phyloP scores from a whole-genome alignment of 116 monocot genomes.

The Zostera marina region DNA sequence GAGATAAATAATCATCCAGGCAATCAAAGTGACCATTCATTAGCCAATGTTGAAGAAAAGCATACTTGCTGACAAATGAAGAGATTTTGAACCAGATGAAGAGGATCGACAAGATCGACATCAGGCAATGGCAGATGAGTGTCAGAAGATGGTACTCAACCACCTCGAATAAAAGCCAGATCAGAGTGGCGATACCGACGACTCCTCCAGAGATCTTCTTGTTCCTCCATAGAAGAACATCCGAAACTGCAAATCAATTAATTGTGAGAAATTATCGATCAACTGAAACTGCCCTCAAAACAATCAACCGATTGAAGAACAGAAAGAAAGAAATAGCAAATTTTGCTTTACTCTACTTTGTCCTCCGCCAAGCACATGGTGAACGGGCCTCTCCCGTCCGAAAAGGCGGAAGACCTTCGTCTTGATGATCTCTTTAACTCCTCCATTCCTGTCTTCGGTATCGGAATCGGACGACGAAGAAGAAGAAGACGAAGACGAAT shows the following conservation, averaged over 20 bases:
- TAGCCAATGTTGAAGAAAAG: no score
- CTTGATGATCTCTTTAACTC: conserved; percentile 6
- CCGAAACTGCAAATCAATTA: conserved; percentile 38
- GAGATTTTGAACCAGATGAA: conserved; percentile 55
- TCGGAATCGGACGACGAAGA: conserved; percentile 1
- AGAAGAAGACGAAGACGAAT: conserved; percentile 1
- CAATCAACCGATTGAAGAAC: background rate
- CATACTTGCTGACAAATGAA: conserved; percentile 57
- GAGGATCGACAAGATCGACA: conserved; percentile 28
- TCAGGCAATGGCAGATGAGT: conserved; percentile 33
- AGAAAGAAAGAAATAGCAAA: background rate
- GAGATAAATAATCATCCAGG: no score
- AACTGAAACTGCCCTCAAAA: background rate
- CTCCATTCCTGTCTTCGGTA: background rate
- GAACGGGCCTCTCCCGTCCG: conserved; percentile 52
- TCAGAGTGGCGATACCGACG: conserved; percentile 29
- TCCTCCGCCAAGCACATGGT: conserved; percentile 59
- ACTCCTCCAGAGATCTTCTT: conserved; percentile 61
- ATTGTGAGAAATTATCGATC: background rate
- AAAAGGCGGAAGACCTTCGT: conserved; percentile 46
- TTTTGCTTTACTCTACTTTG: conserved; percentile 26
- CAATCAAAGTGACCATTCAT: no score
- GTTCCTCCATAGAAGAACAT: conserved; percentile 77
- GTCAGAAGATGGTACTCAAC: conserved; percentile 68
- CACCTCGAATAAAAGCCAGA: conserved; percentile 74